Evolutionary conservation across 2,329 filamentous ascomycete species (phyloP), one percentile per base, ranked within the genome.

Genomic region (Alternaria atra): DNA sequence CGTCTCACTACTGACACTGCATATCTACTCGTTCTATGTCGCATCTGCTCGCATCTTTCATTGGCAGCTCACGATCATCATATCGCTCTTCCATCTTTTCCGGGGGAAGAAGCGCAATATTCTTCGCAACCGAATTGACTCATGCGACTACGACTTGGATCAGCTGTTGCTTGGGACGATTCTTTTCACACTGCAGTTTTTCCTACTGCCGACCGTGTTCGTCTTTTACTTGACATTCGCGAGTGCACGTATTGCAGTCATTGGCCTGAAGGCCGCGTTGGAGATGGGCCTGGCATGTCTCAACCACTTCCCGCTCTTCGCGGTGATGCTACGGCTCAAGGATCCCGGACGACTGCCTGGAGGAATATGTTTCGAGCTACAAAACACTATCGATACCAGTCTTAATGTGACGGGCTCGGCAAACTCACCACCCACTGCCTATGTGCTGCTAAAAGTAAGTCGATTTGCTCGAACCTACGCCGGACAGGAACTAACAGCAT

Each of bases 221-320:
- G 95, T 99, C 43, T 99, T 98, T 77, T 99, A 99, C 75, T 85
- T 97, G 61, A 97, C 96, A 42, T 99, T 99, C 81, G 94, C 96
- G 48, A 89, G 92, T 63, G 94, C 94, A 35, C 88, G 96, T 51
- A 97, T 99, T 91, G 88, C 90, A 65, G 98, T 98, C 69, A 99
- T 99, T 65, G 90, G 90, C 12, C 82, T 98, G 63, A 99, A 98
- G 79, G 96, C 94, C 12, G 86, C 88, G 15, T 89, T 99, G 58
- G 95, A 99, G 80, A 97, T 94, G 2, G 86, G 93, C 71, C 85
- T 99, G 68, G 96, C 95, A 43, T 97, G 92, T 80, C 81, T 99
- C 58, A 99, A 99, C 76, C 96, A 99, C 79, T 99, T 99, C 71
- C 96, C 95, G 6, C 86, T 99, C 15, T 99, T 99, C 80, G 95